Evolutionary conservation across 805 yeast species (phyloP).

Genomic region (Myxozyma udenii): DNA sequence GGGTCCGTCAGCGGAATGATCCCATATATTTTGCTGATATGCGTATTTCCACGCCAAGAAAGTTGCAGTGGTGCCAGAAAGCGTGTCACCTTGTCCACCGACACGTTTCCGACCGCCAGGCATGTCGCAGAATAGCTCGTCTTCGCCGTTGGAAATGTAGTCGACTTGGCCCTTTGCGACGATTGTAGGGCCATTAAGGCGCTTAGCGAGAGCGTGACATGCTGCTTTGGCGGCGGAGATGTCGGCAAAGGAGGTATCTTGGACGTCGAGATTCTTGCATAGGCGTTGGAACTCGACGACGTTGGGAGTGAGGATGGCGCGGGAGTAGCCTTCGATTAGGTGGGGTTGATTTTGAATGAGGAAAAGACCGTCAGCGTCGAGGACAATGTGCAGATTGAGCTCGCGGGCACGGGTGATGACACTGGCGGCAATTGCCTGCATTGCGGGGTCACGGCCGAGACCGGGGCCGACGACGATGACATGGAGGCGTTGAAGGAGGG

Average conservation of each 20-base stretch:
- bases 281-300: conserved; percentile 77
- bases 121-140: conserved; percentile 45
- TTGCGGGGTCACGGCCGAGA: conserved; percentile 72
- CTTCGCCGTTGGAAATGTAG: conserved; percentile 53
- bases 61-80: conserved; percentile 82
- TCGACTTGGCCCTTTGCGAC: conserved; percentile 73
- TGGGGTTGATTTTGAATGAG: conserved; percentile 59
- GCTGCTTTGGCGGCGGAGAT: conserved; percentile 7
- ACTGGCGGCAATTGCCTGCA: conserved; percentile 58
- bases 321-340: conserved; percentile 51
- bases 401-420: conserved; percentile 57
- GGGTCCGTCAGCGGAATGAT: conserved; percentile 38
- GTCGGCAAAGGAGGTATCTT: conserved; percentile 6
- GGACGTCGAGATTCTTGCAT: conserved; percentile 33
- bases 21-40: conserved; percentile 61
- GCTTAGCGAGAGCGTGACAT: conserved; percentile 45
- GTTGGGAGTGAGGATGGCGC: conserved; percentile 84
- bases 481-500: conserved; percentile 64
- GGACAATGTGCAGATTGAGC: conserved; percentile 63
- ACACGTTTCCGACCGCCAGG: conserved; percentile 75
- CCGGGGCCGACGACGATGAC: conserved; percentile 92
- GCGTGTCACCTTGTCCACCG: conserved; percentile 96
- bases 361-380: conserved; percentile 88
- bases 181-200: conserved; percentile 57
- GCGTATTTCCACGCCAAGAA: conserved; percentile 75